Conservation (phyloP, 257 asterid genomes). For the Solanum habrochaites region DNA sequence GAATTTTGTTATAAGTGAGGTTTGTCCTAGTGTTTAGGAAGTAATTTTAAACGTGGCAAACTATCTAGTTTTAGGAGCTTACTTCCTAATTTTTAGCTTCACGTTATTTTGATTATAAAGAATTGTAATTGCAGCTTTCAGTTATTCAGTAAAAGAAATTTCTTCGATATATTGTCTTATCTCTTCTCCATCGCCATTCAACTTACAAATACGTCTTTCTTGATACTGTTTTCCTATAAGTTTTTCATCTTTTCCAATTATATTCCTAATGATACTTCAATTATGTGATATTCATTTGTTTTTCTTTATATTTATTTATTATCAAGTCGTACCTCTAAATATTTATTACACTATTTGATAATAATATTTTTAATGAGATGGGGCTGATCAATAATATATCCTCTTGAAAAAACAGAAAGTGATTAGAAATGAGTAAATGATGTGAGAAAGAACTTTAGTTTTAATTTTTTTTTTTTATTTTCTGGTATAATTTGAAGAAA, state of each 20-base stretch:
- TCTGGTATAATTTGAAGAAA: background rate
- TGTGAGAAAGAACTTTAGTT: background rate
- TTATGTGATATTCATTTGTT: background rate
- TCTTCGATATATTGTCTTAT: too few species aligned
- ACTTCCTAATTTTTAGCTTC: too few species aligned
- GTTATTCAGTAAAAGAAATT: too few species aligned
- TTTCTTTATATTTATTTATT: background rate
- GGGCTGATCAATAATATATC: background rate
- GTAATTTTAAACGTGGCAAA: too few species aligned
- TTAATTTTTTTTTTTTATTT: background rate
- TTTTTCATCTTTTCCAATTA: background rate
- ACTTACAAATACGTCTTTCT: too few species aligned
- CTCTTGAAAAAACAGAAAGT: background rate
- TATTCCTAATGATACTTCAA: background rate
- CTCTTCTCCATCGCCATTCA: too few species aligned
- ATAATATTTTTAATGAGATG: background rate
- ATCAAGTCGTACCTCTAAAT: background rate
- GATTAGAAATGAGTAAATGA: background rate
- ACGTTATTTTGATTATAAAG: too few species aligned
- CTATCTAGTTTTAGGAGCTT: too few species aligned
- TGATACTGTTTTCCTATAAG: too few species aligned
- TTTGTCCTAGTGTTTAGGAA: too few species aligned
- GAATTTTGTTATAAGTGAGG: too few species aligned
- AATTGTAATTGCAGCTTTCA: too few species aligned
- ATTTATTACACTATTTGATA: background rate